Percentiles rank a stretch among this genome's conserved stretches.
These are phyloP conservation scores for Linanthus parryae DNA, from an alignment of 148 eudicot species.

Conservation along the genomic window DNA sequence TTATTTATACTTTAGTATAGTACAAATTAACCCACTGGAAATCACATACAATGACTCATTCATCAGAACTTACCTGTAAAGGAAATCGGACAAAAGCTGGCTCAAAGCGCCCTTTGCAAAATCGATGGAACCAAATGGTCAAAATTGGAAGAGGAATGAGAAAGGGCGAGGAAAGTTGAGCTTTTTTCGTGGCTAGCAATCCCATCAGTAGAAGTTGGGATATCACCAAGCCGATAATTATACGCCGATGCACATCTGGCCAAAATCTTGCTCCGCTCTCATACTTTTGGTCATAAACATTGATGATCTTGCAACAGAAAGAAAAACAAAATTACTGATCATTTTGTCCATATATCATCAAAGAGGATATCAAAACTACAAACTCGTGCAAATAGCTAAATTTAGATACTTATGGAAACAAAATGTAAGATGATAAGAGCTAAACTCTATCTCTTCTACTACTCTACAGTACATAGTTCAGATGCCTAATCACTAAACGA, in stretches of 20 bases:
- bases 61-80: constrained; percentile 52
- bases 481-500: too few relatives aligned
- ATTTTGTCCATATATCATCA: too few relatives aligned
- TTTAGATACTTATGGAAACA: too few relatives aligned
- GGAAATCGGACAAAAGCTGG: constrained; percentile 66
- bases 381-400: too few relatives aligned
- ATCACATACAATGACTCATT: too few relatives aligned
- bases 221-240: constrained; percentile 60
- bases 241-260: constrained; percentile 89
- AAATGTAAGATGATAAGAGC: too few relatives aligned
- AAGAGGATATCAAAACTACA: too few relatives aligned
- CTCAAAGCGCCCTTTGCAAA: constrained; percentile 92
- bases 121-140: constrained; percentile 75
- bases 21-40: too few relatives aligned
- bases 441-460: too few relatives aligned
- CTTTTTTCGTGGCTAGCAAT: constrained; percentile 59
- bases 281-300: constrained; percentile 84
- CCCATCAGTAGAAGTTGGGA: constrained; percentile 77
- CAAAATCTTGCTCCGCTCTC: constrained; percentile 90
- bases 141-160: constrained; percentile 70
- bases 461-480: too few relatives aligned
- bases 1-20: too few relatives aligned
- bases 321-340: neutral
- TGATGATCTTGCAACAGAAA: constrained; percentile 59
- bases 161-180: constrained; percentile 39